Conservation (phyloP, 805 yeast species). For the Yarrowia hollandica region DNA sequence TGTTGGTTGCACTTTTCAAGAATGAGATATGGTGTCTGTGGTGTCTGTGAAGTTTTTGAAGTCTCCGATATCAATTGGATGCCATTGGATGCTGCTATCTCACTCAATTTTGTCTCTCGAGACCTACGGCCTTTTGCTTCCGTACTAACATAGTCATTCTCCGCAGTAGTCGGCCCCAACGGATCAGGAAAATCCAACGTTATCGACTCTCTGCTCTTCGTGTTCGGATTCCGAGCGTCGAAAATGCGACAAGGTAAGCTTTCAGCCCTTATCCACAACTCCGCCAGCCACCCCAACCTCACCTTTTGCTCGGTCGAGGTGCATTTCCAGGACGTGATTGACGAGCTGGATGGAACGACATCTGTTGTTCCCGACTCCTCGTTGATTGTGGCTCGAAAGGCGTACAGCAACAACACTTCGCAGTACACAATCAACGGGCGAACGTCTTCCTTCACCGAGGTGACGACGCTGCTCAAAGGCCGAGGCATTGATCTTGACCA, state of each 20-base stretch:
- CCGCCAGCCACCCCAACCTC: slow-evolving; percentile 66
- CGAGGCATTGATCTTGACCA: slow-evolving; percentile 94
- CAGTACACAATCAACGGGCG: slow-evolving; percentile 72
- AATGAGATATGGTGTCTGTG: no score
- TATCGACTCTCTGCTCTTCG: slow-evolving; percentile 92
- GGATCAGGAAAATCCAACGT: slow-evolving; percentile 98
- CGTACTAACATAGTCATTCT: slow-evolving; percentile 59
- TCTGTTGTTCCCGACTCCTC: slow-evolving; percentile 54
- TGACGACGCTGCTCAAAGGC: slow-evolving; percentile 67
- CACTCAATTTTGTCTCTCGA: no score
- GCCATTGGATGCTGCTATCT: no score
- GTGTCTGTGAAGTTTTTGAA: no score
- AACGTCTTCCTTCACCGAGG: slow-evolving; percentile 73
- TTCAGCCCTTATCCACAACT: slow-evolving; percentile 90
- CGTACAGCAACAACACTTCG: slow-evolving; percentile 72
- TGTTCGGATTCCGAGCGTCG: slow-evolving; percentile 93
- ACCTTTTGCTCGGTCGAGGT: slow-evolving; percentile 87
- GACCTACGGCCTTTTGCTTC: not conserved
- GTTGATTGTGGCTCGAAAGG: slow-evolving; percentile 76
- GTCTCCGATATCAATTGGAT: no score
- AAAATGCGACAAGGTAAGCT: slow-evolving; percentile 95
- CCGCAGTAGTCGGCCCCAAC: slow-evolving; percentile 98
- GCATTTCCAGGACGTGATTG: slow-evolving; percentile 75
- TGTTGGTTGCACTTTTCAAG: no score
- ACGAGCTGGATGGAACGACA: slow-evolving; percentile 50